Evolutionary conservation across 2,329 filamentous ascomycete genomes (phyloP).

Genomic region (Zopfia rhizophila): DNA sequence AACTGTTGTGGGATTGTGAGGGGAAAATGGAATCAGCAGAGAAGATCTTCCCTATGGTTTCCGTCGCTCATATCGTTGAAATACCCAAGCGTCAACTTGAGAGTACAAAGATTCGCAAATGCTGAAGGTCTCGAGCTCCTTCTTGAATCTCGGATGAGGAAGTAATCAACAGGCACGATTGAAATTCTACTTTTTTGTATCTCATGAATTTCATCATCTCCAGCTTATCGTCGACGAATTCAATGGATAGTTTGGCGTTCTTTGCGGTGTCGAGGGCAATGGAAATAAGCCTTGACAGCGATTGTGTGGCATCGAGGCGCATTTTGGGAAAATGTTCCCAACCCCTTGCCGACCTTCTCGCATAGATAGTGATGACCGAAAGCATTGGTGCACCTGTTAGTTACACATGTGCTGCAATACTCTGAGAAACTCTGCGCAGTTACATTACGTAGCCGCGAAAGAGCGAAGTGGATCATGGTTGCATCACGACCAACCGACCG

Average conservation of each 20-base stretch:
- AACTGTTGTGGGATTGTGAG: too few species aligned
- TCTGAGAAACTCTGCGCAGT: conserved; percentile 6
- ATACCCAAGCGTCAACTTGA: conserved; percentile 2
- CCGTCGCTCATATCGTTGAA: neutral
- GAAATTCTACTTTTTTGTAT: too few species aligned
- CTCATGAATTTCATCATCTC: too few species aligned
- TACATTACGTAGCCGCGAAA: conserved; percentile 5
- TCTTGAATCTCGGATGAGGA: neutral
- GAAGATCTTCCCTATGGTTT: too few species aligned
- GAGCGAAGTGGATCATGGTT: conserved; percentile 5
- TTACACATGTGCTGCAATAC: neutral
- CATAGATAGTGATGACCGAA: conserved; percentile 7
- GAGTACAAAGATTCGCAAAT: conserved; percentile 4
- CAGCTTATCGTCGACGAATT: conserved; percentile 8
- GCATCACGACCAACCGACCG: conserved; percentile 7
- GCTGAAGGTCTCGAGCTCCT: neutral
- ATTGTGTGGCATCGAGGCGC: conserved; percentile 8
- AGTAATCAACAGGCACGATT: too few species aligned
- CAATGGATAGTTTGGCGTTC: neutral
- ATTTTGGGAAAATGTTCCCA: neutral
- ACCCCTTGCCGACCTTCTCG: conserved; percentile 6
- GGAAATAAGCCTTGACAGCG: conserved; percentile 7
- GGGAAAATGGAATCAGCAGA: too few species aligned
- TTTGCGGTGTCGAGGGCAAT: conserved; percentile 10
- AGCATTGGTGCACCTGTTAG: neutral